These are phyloP conservation scores for Vaccinium vitisidaea DNA, from an alignment of 148 eudicot genomes.

Conservation along the genomic window DNA sequence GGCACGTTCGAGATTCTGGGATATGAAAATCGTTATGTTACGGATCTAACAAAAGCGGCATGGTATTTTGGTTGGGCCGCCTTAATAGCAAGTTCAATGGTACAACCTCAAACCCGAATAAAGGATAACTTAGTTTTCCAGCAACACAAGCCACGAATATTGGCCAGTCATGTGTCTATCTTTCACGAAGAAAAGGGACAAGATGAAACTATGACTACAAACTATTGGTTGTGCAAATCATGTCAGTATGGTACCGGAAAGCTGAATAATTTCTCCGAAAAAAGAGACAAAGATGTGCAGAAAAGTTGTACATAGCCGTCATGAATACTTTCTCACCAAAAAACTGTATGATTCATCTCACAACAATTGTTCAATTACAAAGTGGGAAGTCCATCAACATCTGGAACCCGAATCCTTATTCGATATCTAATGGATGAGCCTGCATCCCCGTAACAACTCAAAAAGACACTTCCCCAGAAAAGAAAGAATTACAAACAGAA, in stretches of 20 bases:
- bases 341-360: not conserved
- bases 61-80: not conserved
- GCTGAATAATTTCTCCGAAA: not conserved
- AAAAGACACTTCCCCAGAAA: not conserved
- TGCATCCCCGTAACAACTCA: not conserved
- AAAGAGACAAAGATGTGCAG: not conserved
- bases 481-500: not conserved
- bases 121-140: not conserved
- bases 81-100: not conserved
- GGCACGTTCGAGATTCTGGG: not conserved
- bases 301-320: not conserved
- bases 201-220: not conserved
- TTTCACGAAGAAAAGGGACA: not conserved
- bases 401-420: not conserved
- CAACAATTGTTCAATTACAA: not conserved
- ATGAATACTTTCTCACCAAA: slow-evolving; percentile 33
- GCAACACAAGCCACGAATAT: not conserved
- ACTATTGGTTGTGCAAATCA: not conserved
- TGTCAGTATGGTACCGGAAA: not conserved
- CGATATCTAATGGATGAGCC: not conserved
- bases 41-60: not conserved
- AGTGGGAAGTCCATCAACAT: not conserved
- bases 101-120: not conserved
- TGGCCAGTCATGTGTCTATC: not conserved
- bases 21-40: not conserved